phyloP scores from a whole-genome alignment of 2,329 filamentous ascomycete genomes.

The Leptographium lundbergii region DNA sequence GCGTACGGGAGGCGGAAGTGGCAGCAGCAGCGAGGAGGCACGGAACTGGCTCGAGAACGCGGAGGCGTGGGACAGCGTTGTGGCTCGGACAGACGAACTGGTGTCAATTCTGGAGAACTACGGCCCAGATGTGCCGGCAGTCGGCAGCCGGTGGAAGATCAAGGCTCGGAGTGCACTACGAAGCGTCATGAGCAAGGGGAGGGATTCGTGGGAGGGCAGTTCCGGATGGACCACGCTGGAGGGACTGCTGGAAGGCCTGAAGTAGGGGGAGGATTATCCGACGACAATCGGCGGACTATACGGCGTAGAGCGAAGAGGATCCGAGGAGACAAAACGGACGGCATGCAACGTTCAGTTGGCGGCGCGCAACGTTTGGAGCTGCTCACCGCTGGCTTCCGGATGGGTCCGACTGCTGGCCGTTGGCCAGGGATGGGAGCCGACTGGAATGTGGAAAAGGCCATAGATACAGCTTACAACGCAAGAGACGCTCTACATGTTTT shows the following conservation, averaged over 20 bases:
- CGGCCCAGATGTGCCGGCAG: conserved; percentile 48
- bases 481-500: not conserved
- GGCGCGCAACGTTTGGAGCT: not conserved
- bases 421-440: not conserved
- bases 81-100: conserved; percentile 66
- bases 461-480: not conserved
- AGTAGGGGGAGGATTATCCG: not conserved
- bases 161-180: conserved; percentile 78
- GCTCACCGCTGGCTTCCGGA: too few relatives aligned
- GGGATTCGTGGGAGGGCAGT: conserved; percentile 70
- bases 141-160: conserved; percentile 74
- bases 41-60: conserved; percentile 45
- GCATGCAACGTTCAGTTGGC: not conserved
- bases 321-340: too few relatives aligned
- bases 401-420: not conserved
- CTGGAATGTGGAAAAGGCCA: not conserved
- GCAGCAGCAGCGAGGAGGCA: conserved; percentile 10
- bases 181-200: conserved; percentile 71
- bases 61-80: conserved; percentile 57
- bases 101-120: conserved; percentile 76
- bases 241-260: conserved; percentile 40
- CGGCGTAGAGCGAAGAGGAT: too few relatives aligned
- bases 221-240: conserved; percentile 52
- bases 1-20: conserved; percentile 5
- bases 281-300: too few relatives aligned